Conservation (phyloP, 2,329 filamentous ascomycete species). For the Diaporthe velutina region DNA sequence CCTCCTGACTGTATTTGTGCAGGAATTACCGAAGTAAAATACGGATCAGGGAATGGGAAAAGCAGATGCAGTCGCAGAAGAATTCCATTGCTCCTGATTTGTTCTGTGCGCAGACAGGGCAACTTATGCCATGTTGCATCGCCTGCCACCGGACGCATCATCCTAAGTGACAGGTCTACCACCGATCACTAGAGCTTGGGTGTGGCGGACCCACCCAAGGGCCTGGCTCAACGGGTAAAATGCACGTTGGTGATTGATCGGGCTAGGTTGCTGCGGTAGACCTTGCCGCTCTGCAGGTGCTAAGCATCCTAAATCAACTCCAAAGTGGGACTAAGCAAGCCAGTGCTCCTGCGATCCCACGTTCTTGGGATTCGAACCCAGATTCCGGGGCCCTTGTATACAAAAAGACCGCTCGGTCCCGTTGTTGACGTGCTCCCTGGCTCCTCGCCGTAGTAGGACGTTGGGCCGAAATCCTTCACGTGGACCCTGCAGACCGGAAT, state of each 20-base stretch:
- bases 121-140: not conserved
- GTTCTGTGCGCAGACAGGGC: not conserved
- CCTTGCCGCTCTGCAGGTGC: not conserved
- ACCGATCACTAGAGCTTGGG: not conserved
- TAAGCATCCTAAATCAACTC: not conserved
- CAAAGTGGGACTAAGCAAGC: not conserved
- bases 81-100: not conserved
- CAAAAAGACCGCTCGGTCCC: not conserved
- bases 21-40: not conserved
- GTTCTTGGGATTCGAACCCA: not conserved
- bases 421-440: not conserved
- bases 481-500: slow-evolving; percentile 1
- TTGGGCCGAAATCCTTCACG: not conserved
- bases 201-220: not conserved
- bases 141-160: not conserved
- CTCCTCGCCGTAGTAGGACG: not conserved
- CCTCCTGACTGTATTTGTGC: not conserved
- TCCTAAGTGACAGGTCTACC: not conserved
- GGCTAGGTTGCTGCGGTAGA: not conserved
- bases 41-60: not conserved
- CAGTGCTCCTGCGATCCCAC: not conserved
- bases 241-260: slow-evolving; percentile 10
- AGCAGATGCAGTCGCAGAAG: not conserved
- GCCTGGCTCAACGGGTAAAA: not conserved
- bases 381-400: not conserved